Base-by-base conservation (phyloP, 2,329 filamentous ascomycete species). In the Cercospora sp. region DNA sequence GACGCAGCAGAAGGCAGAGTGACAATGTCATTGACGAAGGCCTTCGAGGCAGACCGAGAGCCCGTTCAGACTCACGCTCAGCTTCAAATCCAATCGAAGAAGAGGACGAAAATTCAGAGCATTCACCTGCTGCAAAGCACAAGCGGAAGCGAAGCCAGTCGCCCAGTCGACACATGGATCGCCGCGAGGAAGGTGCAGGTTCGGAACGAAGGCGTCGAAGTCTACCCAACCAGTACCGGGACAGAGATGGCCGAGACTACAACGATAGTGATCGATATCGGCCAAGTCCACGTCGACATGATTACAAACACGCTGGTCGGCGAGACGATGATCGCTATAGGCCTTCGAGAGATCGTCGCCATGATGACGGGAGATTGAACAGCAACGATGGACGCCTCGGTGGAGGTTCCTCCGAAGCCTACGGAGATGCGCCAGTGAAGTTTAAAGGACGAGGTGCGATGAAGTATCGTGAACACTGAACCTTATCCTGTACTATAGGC, bases 401-500 rank as follows among this genome's bases (percentile, higher is more conserved):
- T 13, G 70, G 70, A 18, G 73, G 65, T 20, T 65, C 64, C 30
- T 68, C 64, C 10, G 71, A 70, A 20, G 70, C 72, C 48, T 75
- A 75, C 16, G 68, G 74, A n/a, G 78, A 75, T 13, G 71, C 74
- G 53, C 74, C 75, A 3, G 76, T 81, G 30, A 78, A 79, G 68
- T 80, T 79, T 73, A 80, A 81, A 66, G 79, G 79, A n/a, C 66
- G 79, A 53, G 79, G 79, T 18, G 75, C 75, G 36, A 81, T 81
- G 79, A 79, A 79, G 60, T 79, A 75, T 69, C 72, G 78, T 30
- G 77, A n/a, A n/a, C n/a, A n/a, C 48, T 59, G 55, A 12, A 59
- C 28, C 55, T 13, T 30, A 20, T 18, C 55, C 28, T 62, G 36
- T 48, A 62, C 10, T 48, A 51, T 59, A 36, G n/a, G 55, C 9